A percentile compares a stretch with the other conserved stretches of the same genome.
Evolutionary conservation across 73 alveolate species (phyloP).

Genomic region (Tetrahymena thermophila): DNA sequence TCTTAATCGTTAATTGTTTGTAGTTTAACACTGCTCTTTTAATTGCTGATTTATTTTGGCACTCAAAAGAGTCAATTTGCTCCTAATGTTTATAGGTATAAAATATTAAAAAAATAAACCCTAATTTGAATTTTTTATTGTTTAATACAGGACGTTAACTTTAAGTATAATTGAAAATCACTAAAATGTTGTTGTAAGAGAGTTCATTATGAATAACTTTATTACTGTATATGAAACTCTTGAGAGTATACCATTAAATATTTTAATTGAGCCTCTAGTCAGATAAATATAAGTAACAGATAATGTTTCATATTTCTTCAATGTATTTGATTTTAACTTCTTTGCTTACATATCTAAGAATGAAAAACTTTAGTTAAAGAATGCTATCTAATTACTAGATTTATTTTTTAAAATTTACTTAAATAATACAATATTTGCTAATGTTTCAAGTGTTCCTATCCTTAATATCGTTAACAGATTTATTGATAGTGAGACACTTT

Average conservation of each 20-base stretch:
- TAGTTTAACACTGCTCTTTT: constrained; percentile 51
- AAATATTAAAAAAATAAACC: too few species aligned
- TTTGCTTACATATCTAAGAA: constrained; percentile 84
- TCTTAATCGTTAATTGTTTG: constrained; percentile 46
- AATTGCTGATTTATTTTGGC: constrained; percentile 68
- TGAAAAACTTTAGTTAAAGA: constrained; percentile 80
- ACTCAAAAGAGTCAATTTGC: constrained; percentile 88
- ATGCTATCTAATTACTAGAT: constrained; percentile 82
- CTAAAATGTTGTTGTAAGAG: constrained; percentile 75
- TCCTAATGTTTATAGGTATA: constrained; percentile 45
- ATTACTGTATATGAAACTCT: constrained; percentile 59
- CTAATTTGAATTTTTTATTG: constrained; percentile 53
- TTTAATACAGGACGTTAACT: constrained; percentile 50
- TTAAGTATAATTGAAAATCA: constrained; percentile 92
- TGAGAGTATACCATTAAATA: constrained; percentile 88
- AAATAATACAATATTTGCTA: constrained; percentile 54
- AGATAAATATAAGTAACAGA: constrained; percentile 77
- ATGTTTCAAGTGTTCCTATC: constrained; percentile 63
- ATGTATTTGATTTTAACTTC: constrained; percentile 89
- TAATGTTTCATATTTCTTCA: constrained; percentile 75
- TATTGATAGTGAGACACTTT: constrained; percentile 45
- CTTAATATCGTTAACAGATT: constrained; percentile 58
- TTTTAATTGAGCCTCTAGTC: constrained; percentile 88
- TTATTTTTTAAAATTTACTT: constrained; percentile 86
- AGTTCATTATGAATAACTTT: constrained; percentile 81